Base-by-base conservation (phyloP, 1,284 basidiomycete genomes). In the Fomitiporia mediterranea region DNA sequence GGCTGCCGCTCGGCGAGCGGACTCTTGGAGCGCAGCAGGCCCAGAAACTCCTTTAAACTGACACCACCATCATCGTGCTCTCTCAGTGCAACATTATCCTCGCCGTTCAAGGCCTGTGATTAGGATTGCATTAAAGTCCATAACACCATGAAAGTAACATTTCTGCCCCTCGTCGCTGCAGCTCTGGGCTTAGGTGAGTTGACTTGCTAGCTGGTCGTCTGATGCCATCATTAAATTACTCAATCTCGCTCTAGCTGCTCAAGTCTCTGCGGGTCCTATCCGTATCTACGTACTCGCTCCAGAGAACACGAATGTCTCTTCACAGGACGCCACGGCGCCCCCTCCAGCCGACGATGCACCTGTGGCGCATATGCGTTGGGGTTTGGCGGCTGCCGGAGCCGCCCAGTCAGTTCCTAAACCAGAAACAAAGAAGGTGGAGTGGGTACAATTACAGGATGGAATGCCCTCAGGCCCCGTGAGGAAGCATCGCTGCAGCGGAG, bases 401-500 rank as follows among this genome's bases (percentile, higher is more conserved):
- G 25, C 23, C 3, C 42, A 32, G 11, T 30, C 53, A 30, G 43
- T 47, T 4, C 42, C 56, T 35, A 28, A 49, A 13, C 27, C 30
- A 6, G 38, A 23, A 6, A 51, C 39, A 5, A 17, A 2, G 34
- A 25, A 4, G 19, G 30, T 40, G 49, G 25, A 21, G 9, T 21
- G 40, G 15, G 3, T 23, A 7, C 15, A 34, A 19, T 32, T 40
- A 32, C 38, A 4, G 13, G 39, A 32, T 7, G 40, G 21, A 15
- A 27, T 6, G 11, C 17, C 35, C 15, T 50, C 37, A 3, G 37
- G 7, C 9, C 51, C 42, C 9, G 17, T 38, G 8, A 34, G 34
- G 50, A 56, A 35, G 47, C 49, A 43, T 34, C 19, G 23, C 17
- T 59, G 62, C 25, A 57, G 66, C 43, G 60, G 62, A 17, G 63